Evolutionary conservation across 169 alveolate species (phyloP).

Genomic region (Ophryocystis elektroscirrha): DNA sequence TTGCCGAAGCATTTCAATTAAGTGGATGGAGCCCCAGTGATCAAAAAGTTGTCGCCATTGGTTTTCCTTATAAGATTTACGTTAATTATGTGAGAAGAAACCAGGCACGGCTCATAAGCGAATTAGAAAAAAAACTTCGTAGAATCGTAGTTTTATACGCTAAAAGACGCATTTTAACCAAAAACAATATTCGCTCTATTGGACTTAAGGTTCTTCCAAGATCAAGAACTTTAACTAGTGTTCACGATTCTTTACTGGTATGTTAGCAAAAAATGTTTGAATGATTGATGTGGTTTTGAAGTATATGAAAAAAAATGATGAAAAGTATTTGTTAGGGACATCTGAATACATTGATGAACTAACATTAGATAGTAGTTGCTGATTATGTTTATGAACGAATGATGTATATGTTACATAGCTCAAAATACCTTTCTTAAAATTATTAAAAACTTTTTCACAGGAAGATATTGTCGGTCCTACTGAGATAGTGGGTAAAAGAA

Average conservation of each 20-base stretch:
- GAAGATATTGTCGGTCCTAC: conserved; percentile 81
- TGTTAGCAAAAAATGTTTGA: too few species aligned
- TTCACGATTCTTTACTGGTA: conserved; percentile 74
- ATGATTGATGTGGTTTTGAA: too few species aligned
- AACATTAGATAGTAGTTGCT: too few species aligned
- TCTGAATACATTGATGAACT: too few species aligned
- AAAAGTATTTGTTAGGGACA: too few species aligned
- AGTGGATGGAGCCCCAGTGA: conserved; percentile 46
- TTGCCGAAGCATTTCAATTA: conserved; percentile 49
- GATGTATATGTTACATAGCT: too few species aligned
- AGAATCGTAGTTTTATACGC: conserved; percentile 70
- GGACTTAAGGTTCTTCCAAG: conserved; percentile 71
- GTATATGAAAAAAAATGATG: too few species aligned
- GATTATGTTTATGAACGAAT: too few species aligned
- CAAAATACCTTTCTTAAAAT: too few species aligned
- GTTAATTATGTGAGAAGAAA: conserved; percentile 47
- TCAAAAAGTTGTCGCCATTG: conserved; percentile 56
- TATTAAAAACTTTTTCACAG: too few species aligned
- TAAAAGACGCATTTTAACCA: conserved; percentile 58
- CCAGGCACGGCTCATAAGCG: conserved; percentile 62
- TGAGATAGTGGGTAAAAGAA: conserved; percentile 65
- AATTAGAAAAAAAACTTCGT: conserved; percentile 72
- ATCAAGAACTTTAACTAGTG: conserved; percentile 74
- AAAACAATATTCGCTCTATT: conserved; percentile 45
- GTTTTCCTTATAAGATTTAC: conserved; percentile 55